These are phyloP conservation scores for Sugiyamaella valdiviana DNA, from an alignment of 805 yeast genomes.

Conservation along the genomic window DNA sequence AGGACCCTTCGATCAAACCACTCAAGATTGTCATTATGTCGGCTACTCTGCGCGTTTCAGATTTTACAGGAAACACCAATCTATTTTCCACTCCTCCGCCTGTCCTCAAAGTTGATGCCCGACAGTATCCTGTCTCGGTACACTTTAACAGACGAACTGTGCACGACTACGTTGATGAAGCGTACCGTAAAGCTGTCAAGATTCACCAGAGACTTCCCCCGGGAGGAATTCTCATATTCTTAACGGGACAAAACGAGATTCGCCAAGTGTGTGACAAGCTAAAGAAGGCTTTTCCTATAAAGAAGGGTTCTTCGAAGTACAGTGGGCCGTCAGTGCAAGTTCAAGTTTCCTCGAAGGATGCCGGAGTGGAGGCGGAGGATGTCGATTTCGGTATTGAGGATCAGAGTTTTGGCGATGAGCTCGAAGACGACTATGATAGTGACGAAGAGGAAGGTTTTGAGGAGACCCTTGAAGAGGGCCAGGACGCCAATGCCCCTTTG, in stretches of 20 bases:
- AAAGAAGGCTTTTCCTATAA: conserved; percentile 60
- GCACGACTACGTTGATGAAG: conserved; percentile 77
- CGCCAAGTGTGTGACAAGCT: conserved; percentile 64
- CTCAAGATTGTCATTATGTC: conserved; percentile 90
- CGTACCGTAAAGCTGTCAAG: conserved; percentile 74
- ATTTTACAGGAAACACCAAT: conserved; percentile 74
- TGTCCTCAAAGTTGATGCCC: conserved; percentile 77
- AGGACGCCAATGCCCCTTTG: conserved; percentile 70
- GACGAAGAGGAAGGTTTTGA: conserved; percentile 52
- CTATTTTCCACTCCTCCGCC: conserved; percentile 77
- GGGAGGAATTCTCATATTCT: conserved; percentile 85
- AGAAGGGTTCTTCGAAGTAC: conserved; percentile 25
- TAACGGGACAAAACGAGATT: conserved; percentile 95
- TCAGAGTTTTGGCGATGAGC: conserved; percentile 33
- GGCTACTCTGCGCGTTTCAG: conserved; percentile 90
- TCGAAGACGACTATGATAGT: conserved; percentile 36
- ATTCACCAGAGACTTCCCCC: conserved; percentile 83
- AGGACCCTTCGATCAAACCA: conserved; percentile 47
- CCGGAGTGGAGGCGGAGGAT: conserved; percentile 80
- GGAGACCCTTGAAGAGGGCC: conserved; percentile 53
- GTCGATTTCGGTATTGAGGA: conserved; percentile 47
- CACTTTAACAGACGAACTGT: conserved; percentile 83
- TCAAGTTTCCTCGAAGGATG: conserved; percentile 49
- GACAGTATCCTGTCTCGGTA: conserved; percentile 88
- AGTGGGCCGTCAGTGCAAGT: conserved; percentile 39